A percentile compares a stretch with the other conserved stretches of the same genome.
Conservation (phyloP, 306 rosid species). For the Abrus precatorius region DNA sequence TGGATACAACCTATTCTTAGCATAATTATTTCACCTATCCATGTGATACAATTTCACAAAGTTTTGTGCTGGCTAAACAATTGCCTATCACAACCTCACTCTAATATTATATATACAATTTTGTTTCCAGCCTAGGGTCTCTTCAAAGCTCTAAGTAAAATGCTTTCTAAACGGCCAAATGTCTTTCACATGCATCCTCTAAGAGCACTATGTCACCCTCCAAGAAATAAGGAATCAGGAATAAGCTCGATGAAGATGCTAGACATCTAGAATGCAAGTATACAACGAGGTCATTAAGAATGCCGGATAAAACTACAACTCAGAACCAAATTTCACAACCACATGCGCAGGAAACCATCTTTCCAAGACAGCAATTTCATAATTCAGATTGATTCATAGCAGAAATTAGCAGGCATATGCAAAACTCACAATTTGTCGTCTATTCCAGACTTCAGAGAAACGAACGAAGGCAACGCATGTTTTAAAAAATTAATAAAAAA, state of each 20-base stretch:
- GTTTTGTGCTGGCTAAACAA: neutral
- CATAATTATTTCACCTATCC: neutral
- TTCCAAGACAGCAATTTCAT: slow-evolving; percentile 27
- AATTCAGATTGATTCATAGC: slow-evolving; percentile 18
- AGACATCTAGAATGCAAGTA: slow-evolving; percentile 10
- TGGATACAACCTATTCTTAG: slow-evolving; percentile 10
- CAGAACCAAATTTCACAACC: neutral
- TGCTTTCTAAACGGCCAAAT: slow-evolving; percentile 1
- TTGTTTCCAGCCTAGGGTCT: neutral
- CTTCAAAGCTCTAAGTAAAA: neutral
- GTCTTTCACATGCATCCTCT: slow-evolving; percentile 16
- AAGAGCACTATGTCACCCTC: neutral
- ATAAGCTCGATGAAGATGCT: slow-evolving; percentile 32
- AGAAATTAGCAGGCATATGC: neutral
- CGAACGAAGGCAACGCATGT: neutral
- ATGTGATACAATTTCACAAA: neutral
- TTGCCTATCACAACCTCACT: slow-evolving; percentile 32
- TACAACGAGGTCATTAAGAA: slow-evolving; percentile 25
- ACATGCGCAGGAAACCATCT: slow-evolving; percentile 23
- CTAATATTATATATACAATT: neutral
- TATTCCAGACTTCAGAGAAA: neutral
- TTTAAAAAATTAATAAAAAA: neutral
- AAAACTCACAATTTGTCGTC: neutral
- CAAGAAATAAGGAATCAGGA: neutral
- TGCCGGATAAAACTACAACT: slow-evolving; percentile 13